A percentile compares a stretch with the other conserved stretches of the same genome.
Evolutionary conservation across 2,329 filamentous ascomycete species (phyloP).

Genomic region (Venturia effusa): DNA sequence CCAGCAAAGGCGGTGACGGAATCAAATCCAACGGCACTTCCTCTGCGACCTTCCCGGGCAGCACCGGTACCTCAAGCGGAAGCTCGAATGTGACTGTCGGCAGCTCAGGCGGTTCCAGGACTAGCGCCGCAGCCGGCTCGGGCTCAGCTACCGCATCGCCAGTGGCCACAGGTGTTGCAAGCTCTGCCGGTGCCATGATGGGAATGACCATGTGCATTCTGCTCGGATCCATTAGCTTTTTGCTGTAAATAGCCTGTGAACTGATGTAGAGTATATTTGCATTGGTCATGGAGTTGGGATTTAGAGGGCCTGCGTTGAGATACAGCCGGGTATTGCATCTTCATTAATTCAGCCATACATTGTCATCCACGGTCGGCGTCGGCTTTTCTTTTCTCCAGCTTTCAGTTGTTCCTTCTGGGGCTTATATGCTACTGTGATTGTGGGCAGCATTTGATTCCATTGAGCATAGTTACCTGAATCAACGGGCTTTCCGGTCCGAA

Average conservation of each 20-base stretch:
- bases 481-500: too few species aligned
- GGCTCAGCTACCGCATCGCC: neutral
- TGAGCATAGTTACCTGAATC: too few species aligned
- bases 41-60: neutral
- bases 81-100: neutral
- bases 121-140: neutral
- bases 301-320: neutral
- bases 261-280: neutral
- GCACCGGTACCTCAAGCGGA: neutral
- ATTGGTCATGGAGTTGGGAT: neutral
- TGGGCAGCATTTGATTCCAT: too few species aligned
- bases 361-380: neutral
- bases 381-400: neutral
- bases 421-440: too few species aligned
- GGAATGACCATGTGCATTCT: neutral
- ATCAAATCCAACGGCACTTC: neutral
- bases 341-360: neutral
- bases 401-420: too few species aligned
- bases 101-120: neutral
- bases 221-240: neutral
- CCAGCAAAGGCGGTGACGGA: conserved; percentile 9
- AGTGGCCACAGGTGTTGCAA: neutral
- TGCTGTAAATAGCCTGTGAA: neutral
- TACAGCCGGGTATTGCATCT: neutral
- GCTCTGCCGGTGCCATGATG: neutral